phyloP scores from a whole-genome alignment of 345 rosid genomes.

The Bretschneidera sinensis region DNA sequence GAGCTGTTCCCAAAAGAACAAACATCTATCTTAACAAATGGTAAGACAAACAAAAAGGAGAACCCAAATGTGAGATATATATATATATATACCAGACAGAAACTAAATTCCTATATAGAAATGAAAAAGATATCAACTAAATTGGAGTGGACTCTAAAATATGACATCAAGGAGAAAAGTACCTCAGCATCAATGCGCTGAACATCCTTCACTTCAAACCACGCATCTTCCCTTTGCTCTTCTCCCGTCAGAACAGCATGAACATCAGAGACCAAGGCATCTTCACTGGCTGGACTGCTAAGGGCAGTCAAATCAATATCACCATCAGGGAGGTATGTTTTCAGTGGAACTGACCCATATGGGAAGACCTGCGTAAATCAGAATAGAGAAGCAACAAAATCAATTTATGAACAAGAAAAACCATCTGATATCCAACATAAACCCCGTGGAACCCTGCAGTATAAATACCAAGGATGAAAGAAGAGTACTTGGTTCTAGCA shows the following conservation, averaged over 20 bases:
- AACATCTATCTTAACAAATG: too few species aligned
- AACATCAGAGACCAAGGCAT: conserved; percentile 22
- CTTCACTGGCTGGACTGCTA: conserved; percentile 21
- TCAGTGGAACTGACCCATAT: conserved; percentile 29
- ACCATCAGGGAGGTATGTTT: conserved; percentile 38
- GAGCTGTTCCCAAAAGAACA: too few species aligned
- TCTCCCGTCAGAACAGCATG: conserved; percentile 24
- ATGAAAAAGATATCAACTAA: too few species aligned
- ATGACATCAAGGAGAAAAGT: background rate
- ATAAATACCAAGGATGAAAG: too few species aligned
- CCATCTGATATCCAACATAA: background rate
- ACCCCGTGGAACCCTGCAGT: too few species aligned
- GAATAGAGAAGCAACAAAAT: background rate
- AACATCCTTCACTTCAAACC: conserved; percentile 30
- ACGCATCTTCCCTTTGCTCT: conserved; percentile 16
- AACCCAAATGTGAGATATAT: too few species aligned
- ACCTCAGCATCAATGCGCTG: conserved; percentile 37
- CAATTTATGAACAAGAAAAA: background rate
- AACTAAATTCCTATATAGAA: too few species aligned
- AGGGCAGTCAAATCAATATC: conserved; percentile 37
- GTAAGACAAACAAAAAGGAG: too few species aligned
- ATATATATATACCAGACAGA: too few species aligned
- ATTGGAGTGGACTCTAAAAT: background rate
- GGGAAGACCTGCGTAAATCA: conserved; percentile 19
- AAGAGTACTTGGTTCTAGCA: too few species aligned